Base-by-base conservation (phyloP, 805 yeast genomes). In the Starmerella geochares region DNA sequence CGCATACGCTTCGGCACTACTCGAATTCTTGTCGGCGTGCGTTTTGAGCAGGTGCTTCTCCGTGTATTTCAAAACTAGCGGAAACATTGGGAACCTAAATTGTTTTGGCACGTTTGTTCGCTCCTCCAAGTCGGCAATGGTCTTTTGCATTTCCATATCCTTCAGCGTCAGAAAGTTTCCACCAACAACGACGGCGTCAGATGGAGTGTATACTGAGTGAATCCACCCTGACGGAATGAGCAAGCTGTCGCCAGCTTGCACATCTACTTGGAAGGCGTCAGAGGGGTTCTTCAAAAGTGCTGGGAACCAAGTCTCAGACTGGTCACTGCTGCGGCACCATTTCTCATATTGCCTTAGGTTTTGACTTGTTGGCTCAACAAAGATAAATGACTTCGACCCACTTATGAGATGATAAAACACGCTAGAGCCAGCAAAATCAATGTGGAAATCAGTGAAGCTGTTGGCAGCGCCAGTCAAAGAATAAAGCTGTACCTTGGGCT, bases 161-260 rank as follows among this genome's bases (percentile, higher is more conserved):
- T 76, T 66, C 36, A 78, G 61, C 0, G 94, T 85, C 24, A 87
- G 67, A 62, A 81, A 87, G 62, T 87, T 87, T 0, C 96, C 96
- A 2, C 96, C 96, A 49, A 87, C 76, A 2, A 87, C 86, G 2
- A 86, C 67, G 0, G 94, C 77, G 61, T 87, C 95, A 14, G 69
- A 67, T 0, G 94, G 90, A 0, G 96, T 86, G 60, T 78, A 78
- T 0, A 87, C 96, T 0, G 92, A 80, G 65, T 87, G 96, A 45
- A 87, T 86, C 94, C 95, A 87, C 0, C 95, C 95, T 37, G 92
- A 79, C 3, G 96, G 96, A 17, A 87, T 80, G 13, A 86, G 71
- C 65, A 87, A 73, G 23, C 86, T 71, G 60, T 87, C 95, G 0
- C 94, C 94, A 1, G 76, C 66, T 0, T 56, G 47, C 19, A 83